phyloP scores from a whole-genome alignment of 2,329 filamentous ascomycete genomes.

The Claviceps cyperi region DNA sequence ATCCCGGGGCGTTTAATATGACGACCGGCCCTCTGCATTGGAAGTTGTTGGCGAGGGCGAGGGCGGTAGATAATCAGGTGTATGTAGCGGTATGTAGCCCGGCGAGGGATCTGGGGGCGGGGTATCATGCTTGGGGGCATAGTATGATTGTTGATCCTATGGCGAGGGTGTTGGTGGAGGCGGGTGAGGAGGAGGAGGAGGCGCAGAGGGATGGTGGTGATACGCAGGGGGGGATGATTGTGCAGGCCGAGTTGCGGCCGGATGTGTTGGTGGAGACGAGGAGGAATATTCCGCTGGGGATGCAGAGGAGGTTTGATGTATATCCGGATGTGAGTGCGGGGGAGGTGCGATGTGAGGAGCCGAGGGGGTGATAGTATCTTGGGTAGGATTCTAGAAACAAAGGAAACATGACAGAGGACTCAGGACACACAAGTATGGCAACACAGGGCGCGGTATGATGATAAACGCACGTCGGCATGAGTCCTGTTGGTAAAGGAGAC shows the following conservation, averaged over 20 bases:
- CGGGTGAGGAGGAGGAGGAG: conserved; percentile 69
- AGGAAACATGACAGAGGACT: neutral
- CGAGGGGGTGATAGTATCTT: conserved; percentile 1
- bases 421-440: no score
- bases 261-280: conserved; percentile 60
- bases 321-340: conserved; percentile 77
- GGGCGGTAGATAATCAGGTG: conserved; percentile 86
- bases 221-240: conserved; percentile 62
- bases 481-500: no score
- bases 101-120: conserved; percentile 60
- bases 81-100: conserved; percentile 91
- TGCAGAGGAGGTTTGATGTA: conserved; percentile 84
- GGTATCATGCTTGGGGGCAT: conserved; percentile 86
- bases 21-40: conserved; percentile 90
- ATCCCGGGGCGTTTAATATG: conserved; percentile 93
- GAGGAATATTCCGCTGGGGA: conserved; percentile 69
- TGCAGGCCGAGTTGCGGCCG: conserved; percentile 56
- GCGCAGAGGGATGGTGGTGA: conserved; percentile 64
- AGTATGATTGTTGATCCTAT: conserved; percentile 79
- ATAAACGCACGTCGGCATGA: no score
- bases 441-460: no score
- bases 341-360: conserved; percentile 24
- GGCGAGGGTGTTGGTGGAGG: conserved; percentile 65
- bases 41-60: conserved; percentile 65
- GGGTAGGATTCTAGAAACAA: neutral